Conservation (phyloP, 163 green algal species). For the Coccomyxa subellipsoidea region DNA sequence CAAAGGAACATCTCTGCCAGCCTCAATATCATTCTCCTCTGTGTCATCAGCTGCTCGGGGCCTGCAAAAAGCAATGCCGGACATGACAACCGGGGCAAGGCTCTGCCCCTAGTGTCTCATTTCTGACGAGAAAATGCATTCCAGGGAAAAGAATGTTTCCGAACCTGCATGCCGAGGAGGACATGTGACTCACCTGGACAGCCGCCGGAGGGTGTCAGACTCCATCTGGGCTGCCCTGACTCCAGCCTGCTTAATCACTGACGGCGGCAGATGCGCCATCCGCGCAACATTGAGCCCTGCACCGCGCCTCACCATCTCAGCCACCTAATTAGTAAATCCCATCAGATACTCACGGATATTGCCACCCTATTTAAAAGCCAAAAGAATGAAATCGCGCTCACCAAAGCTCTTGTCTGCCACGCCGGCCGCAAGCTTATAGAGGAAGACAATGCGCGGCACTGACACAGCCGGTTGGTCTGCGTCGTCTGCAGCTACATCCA, state of each 20-base stretch:
- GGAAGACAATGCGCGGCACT: slow-evolving; percentile 70
- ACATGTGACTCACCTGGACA: background rate
- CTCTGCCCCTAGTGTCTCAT: no score
- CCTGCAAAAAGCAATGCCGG: no score
- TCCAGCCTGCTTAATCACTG: slow-evolving; percentile 16
- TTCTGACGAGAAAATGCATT: no score
- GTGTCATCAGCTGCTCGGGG: no score
- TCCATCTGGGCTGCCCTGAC: background rate
- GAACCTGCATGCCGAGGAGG: no score
- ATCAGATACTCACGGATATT: background rate
- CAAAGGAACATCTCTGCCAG: background rate
- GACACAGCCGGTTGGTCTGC: background rate
- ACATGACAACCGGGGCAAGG: no score
- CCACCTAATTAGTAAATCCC: no score
- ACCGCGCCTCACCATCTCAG: background rate
- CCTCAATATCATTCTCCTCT: no score
- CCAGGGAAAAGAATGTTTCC: background rate
- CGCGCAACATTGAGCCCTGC: slow-evolving; percentile 79
- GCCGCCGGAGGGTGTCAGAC: background rate
- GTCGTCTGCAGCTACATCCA: background rate
- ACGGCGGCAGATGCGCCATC: slow-evolving; percentile 48
- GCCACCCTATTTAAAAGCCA: background rate
- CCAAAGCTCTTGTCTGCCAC: slow-evolving; percentile 82
- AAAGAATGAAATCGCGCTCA: background rate
- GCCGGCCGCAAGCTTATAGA: slow-evolving; percentile 78